These are phyloP conservation scores for Monoraphidium neglectum DNA, from an alignment of 139 green algal genomes.

Conservation along the genomic window DNA sequence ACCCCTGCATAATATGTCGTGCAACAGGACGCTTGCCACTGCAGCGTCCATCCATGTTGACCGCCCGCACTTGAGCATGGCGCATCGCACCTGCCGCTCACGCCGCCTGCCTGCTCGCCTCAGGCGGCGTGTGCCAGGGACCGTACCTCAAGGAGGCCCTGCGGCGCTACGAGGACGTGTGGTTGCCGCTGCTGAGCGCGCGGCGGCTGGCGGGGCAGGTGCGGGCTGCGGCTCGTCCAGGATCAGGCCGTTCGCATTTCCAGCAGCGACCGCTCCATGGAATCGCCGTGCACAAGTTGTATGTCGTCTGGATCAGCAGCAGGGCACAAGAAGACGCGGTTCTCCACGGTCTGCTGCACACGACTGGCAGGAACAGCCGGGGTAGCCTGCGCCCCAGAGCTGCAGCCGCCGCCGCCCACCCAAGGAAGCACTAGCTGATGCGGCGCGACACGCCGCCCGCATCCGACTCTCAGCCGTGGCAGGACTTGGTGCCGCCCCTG, in stretches of 20 bases:
- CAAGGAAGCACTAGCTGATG: too few species aligned
- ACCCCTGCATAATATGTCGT: not conserved
- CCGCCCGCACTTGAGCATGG: not conserved
- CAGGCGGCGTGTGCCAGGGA: conserved; percentile 40
- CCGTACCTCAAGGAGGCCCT: conserved; percentile 19
- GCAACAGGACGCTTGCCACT: not conserved
- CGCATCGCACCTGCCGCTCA: not conserved
- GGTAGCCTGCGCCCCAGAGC: not conserved
- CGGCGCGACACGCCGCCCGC: not conserved
- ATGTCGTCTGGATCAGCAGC: too few species aligned
- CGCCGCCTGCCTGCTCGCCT: not conserved
- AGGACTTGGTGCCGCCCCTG: conserved; percentile 31
- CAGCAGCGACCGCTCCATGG: too few species aligned
- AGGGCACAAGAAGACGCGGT: too few species aligned
- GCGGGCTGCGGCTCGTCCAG: too few species aligned
- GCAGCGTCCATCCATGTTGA: not conserved
- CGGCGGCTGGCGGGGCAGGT: not conserved
- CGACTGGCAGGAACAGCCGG: not conserved
- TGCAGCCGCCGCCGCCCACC: conserved; percentile 13
- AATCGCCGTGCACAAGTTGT: too few species aligned
- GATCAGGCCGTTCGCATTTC: too few species aligned
- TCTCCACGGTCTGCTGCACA: not conserved
- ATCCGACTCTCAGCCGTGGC: not conserved
- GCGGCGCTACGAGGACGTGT: conserved; percentile 35
- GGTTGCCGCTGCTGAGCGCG: conserved; percentile 29